Percentiles rank a stretch among this genome's conserved stretches.
Conservation (phyloP, 106 monocot genomes). For the Triglochin maritima region DNA sequence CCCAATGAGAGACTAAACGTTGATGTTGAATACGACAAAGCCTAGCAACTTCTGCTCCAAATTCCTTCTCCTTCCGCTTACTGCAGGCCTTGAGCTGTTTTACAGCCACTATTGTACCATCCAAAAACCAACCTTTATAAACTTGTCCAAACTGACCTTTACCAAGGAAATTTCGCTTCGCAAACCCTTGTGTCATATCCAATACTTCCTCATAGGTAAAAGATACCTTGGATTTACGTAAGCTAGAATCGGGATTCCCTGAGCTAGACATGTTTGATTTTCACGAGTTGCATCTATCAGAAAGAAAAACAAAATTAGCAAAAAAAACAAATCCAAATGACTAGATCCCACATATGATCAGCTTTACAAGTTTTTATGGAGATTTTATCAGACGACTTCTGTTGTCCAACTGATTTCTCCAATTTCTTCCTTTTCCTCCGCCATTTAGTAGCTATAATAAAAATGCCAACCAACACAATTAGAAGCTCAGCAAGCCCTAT, state of each 20-base stretch:
- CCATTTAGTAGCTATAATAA: too few species aligned
- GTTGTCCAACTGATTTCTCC: too few species aligned
- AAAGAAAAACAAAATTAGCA: too few species aligned
- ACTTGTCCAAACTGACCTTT: slow-evolving; percentile 90
- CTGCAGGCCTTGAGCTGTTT: slow-evolving; percentile 79
- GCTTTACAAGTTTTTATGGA: too few species aligned
- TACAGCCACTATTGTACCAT: slow-evolving; percentile 64
- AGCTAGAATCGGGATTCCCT: neutral
- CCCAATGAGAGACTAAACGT: slow-evolving; percentile 72
- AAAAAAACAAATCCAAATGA: too few species aligned
- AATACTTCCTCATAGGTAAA: slow-evolving; percentile 65
- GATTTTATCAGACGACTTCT: too few species aligned
- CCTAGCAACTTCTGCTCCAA: slow-evolving; percentile 82
- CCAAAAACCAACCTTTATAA: slow-evolving; percentile 53
- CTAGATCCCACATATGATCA: too few species aligned
- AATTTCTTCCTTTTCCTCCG: too few species aligned
- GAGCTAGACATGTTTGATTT: too few species aligned
- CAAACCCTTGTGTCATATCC: slow-evolving; percentile 56
- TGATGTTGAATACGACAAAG: slow-evolving; percentile 80
- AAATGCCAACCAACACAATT: too few species aligned
- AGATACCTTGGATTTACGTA: slow-evolving; percentile 27
- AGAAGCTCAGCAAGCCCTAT: too few species aligned
- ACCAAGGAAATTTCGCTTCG: slow-evolving; percentile 49
- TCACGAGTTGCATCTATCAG: too few species aligned
- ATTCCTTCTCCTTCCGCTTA: slow-evolving; percentile 74